These are phyloP conservation scores for Draba incana DNA, from an alignment of 345 rosid genomes.

Conservation along the genomic window DNA sequence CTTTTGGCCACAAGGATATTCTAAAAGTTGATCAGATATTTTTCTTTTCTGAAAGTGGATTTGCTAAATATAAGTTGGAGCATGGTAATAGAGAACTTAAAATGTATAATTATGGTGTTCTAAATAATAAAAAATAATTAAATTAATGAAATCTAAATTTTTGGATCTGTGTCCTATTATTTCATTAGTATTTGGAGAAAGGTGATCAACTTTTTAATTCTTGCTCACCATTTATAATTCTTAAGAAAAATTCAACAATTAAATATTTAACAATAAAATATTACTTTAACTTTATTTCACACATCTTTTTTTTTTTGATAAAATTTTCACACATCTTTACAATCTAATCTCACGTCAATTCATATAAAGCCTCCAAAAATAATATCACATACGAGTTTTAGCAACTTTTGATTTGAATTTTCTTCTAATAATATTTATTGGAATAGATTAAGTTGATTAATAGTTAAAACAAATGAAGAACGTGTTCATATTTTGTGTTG, in stretches of 20 bases:
- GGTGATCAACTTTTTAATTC: not conserved
- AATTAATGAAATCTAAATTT: too few species aligned
- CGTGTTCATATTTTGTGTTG: constrained; percentile 22
- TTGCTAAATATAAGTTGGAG: not conserved
- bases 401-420: constrained; percentile 2
- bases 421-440: not conserved
- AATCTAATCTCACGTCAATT: constrained; percentile 4
- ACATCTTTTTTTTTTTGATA: too few species aligned
- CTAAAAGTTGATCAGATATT: not conserved
- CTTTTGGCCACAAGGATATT: not conserved
- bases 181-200: constrained; percentile 13
- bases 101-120: too few species aligned
- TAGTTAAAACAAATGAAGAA: constrained; percentile 10
- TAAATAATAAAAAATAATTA: too few species aligned
- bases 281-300: not conserved
- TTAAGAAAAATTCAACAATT: not conserved
- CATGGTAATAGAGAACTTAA: too few species aligned
- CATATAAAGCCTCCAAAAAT: not conserved
- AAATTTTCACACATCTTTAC: not conserved
- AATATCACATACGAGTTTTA: not conserved
- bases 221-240: not conserved
- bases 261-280: not conserved
- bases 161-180: not conserved
- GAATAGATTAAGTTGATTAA: not conserved
- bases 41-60: not conserved